These are phyloP conservation scores for Colletotrichum sp. DNA, from an alignment of 2,329 filamentous ascomycete species.

Conservation along the genomic window DNA sequence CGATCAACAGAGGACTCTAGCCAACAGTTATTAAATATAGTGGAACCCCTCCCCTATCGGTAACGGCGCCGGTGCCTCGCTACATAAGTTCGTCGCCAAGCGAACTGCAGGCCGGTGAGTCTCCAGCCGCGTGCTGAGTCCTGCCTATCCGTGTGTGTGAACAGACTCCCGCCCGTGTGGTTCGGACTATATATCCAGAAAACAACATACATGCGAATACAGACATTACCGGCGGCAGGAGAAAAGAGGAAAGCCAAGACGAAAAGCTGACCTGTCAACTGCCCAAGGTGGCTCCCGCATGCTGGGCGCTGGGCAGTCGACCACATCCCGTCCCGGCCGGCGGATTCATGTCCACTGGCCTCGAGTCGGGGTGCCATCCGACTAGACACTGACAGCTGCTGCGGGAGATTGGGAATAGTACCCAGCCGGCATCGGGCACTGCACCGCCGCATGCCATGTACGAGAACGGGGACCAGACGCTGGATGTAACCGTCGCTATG, in stretches of 20 bases:
- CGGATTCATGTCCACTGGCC: neutral
- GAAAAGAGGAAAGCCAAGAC: slow-evolving; percentile 5
- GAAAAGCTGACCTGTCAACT: neutral
- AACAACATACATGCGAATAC: neutral
- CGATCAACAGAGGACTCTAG: neutral
- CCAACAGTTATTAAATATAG: neutral
- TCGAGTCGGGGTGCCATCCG: neutral
- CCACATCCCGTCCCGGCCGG: neutral
- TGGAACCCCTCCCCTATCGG: neutral
- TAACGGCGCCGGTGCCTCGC: slow-evolving; percentile 16
- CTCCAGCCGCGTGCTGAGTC: neutral
- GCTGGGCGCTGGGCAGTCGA: neutral
- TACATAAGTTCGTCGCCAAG: neutral
- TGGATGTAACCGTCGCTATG: neutral
- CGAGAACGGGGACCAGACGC: neutral
- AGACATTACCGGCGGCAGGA: neutral
- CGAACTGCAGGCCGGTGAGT: neutral
- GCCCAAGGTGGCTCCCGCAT: neutral
- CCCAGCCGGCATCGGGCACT: neutral
- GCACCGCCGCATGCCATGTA: slow-evolving; percentile 13
- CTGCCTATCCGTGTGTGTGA: neutral
- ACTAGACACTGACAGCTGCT: neutral
- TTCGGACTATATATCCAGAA: neutral
- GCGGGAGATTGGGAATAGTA: neutral
- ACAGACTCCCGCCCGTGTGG: neutral